A percentile compares a stretch with the other conserved stretches of the same genome.
These are phyloP conservation scores for Coniochaeta ligniaria DNA, from an alignment of 2,329 filamentous ascomycete species.

Conservation along the genomic window DNA sequence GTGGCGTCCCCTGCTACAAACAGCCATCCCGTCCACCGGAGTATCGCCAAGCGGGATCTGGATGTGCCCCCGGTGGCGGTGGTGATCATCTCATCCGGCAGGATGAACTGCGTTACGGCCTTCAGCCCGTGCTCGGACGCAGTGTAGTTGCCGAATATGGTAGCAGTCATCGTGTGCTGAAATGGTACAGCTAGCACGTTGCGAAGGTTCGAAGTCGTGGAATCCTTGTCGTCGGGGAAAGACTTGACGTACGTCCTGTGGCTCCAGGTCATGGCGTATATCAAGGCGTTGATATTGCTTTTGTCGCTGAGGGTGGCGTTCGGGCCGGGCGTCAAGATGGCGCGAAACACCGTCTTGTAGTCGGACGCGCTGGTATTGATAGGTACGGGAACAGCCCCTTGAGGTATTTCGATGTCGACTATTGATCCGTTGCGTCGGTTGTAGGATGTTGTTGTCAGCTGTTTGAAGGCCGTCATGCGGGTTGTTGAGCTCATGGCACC, in stretches of 20 bases:
- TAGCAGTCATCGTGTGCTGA: conserved; percentile 12
- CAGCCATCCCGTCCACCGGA: conserved; percentile 11
- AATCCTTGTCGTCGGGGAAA: conserved; percentile 11
- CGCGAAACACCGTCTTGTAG: conserved; percentile 9
- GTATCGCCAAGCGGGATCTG: conserved; percentile 9
- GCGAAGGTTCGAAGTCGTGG: conserved; percentile 8
- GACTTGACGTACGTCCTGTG: conserved; percentile 13
- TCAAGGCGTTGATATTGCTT: conserved; percentile 9
- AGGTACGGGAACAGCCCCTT: conserved; percentile 1
- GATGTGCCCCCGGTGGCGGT: conserved; percentile 10
- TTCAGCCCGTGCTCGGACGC: neutral
- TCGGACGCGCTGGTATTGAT: conserved; percentile 5
- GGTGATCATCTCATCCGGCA: conserved; percentile 9
- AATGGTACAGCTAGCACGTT: conserved; percentile 13
- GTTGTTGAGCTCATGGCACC: conserved; percentile 7
- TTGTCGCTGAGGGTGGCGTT: conserved; percentile 3
- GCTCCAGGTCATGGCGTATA: conserved; percentile 12
- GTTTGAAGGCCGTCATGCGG: conserved; percentile 11
- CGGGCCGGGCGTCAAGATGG: conserved; percentile 6
- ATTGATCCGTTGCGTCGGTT: conserved; percentile 11
- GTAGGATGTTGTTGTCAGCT: conserved; percentile 10
- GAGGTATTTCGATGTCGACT: conserved; percentile 7
- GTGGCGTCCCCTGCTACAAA: conserved; percentile 8
- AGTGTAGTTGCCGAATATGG: conserved; percentile 12
- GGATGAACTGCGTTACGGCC: conserved; percentile 2